phyloP scores from a whole-genome alignment of 2,329 filamentous ascomycete genomes.

The Fusarium sp. region DNA sequence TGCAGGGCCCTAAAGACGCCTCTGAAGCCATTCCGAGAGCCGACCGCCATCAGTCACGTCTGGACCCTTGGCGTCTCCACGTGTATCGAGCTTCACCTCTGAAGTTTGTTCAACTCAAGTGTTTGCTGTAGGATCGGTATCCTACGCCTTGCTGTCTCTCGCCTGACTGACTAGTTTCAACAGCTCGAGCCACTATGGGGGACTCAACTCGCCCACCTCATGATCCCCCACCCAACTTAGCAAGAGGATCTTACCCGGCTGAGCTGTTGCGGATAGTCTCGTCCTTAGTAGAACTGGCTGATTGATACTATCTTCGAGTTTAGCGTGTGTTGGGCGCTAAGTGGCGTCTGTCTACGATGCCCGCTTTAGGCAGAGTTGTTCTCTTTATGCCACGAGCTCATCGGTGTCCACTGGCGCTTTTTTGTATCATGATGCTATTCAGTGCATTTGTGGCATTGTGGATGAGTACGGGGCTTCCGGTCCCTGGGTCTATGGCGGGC shows the following conservation, averaged over 20 bases:
- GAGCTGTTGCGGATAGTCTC: conserved; percentile 14
- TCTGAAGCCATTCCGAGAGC: conserved; percentile 11
- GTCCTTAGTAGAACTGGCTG: conserved; percentile 1
- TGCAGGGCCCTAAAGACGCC: conserved; percentile 15
- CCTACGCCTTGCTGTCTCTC: conserved; percentile 6
- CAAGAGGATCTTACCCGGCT: not conserved
- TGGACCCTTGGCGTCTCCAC: conserved; percentile 32
- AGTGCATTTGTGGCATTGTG: conserved; percentile 20
- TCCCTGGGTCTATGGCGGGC: conserved; percentile 9
- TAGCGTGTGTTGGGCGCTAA: conserved; percentile 11
- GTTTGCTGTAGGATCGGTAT: conserved; percentile 8
- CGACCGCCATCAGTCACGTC: conserved; percentile 27
- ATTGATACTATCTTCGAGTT: not conserved
- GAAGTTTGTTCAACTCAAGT: not conserved
- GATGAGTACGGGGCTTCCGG: conserved; percentile 36
- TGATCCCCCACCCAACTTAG: not conserved
- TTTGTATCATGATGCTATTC: conserved; percentile 2
- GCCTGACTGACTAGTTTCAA: conserved; percentile 1
- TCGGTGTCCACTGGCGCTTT: conserved; percentile 8
- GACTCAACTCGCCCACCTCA: not conserved
- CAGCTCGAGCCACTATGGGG: not conserved
- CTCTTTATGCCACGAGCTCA: conserved; percentile 7
- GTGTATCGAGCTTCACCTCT: conserved; percentile 20
- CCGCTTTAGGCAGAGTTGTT: conserved; percentile 12
- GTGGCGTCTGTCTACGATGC: conserved; percentile 38